A percentile compares a stretch with the other conserved stretches of the same genome.
These are phyloP conservation scores for Saturnispora sanitii DNA, from an alignment of 805 yeast genomes.

Conservation along the genomic window DNA sequence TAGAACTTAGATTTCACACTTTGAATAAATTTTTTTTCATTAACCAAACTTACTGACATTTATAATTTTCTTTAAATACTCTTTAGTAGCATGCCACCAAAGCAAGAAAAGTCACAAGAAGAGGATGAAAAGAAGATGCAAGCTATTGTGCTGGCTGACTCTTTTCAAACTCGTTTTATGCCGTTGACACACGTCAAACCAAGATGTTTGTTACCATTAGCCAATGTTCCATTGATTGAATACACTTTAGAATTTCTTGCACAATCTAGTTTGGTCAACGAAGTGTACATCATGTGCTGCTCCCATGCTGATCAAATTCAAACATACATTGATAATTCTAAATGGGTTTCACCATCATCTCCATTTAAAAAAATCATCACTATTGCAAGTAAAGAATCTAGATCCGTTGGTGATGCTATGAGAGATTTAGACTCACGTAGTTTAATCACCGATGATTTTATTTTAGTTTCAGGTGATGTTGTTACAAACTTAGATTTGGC, in stretches of 20 bases:
- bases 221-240: conserved; percentile 88
- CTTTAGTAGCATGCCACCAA: conserved; percentile 17
- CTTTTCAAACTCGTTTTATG: conserved; percentile 85
- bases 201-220: conserved; percentile 84
- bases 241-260: conserved; percentile 93
- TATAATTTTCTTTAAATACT: neutral
- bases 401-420: conserved; percentile 96
- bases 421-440: conserved; percentile 90
- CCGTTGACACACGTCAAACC: conserved; percentile 83
- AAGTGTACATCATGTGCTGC: conserved; percentile 83
- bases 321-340: conserved; percentile 63
- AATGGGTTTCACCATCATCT: conserved; percentile 59
- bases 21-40: neutral
- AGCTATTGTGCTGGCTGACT: conserved; percentile 91
- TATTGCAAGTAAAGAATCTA: conserved; percentile 72
- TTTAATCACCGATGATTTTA: conserved; percentile 78
- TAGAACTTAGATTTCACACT: neutral
- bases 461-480: conserved; percentile 88
- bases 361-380: conserved; percentile 75
- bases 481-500: conserved; percentile 83
- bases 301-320: conserved; percentile 86
- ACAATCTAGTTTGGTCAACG: conserved; percentile 69
- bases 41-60: neutral
- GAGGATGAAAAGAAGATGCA: conserved; percentile 70
- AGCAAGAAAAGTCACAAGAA: conserved; percentile 13